Evolutionary conservation across 2,329 filamentous ascomycete species (phyloP).

Genomic region (Alternaria panax): DNA sequence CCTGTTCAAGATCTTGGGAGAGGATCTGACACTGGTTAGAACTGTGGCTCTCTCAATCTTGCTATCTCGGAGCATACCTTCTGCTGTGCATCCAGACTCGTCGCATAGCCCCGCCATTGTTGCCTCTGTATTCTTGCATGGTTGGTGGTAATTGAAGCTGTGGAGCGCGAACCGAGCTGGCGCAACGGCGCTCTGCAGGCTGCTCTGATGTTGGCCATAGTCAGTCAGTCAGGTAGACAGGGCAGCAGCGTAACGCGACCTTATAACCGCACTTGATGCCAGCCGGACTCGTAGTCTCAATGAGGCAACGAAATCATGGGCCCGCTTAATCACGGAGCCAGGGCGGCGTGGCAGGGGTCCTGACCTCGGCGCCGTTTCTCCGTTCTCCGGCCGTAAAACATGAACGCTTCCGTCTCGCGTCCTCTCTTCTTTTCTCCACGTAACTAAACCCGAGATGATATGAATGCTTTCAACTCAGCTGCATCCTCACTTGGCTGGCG

Average conservation of each 20-base stretch:
- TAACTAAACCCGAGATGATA: constrained; percentile 81
- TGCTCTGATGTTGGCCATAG: constrained; percentile 54
- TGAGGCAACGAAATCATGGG: constrained; percentile 32
- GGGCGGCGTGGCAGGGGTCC: constrained; percentile 12
- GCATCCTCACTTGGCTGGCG: constrained; percentile 61
- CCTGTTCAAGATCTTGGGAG: constrained; percentile 77
- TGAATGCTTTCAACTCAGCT: constrained; percentile 68
- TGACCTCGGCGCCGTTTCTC: constrained; percentile 11
- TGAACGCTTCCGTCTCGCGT: constrained; percentile 22
- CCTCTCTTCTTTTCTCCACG: constrained; percentile 59
- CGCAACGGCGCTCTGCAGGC: constrained; percentile 51
- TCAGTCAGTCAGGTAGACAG: constrained; percentile 14
- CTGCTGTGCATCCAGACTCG: constrained; percentile 57
- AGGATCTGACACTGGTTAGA: constrained; percentile 68
- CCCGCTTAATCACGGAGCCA: constrained; percentile 28
- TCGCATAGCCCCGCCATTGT: constrained; percentile 51
- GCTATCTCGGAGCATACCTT: constrained; percentile 47
- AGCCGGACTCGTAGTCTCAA: constrained; percentile 34
- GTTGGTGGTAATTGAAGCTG: constrained; percentile 38
- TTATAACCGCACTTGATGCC: constrained; percentile 29
- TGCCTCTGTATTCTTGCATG: constrained; percentile 41
- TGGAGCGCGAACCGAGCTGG: constrained; percentile 39
- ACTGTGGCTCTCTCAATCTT: neutral
- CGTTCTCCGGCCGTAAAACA: constrained; percentile 32
- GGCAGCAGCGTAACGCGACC: constrained; percentile 21